phyloP scores from a whole-genome alignment of 2,329 filamentous ascomycete species.

The Aspergillus terreus region DNA sequence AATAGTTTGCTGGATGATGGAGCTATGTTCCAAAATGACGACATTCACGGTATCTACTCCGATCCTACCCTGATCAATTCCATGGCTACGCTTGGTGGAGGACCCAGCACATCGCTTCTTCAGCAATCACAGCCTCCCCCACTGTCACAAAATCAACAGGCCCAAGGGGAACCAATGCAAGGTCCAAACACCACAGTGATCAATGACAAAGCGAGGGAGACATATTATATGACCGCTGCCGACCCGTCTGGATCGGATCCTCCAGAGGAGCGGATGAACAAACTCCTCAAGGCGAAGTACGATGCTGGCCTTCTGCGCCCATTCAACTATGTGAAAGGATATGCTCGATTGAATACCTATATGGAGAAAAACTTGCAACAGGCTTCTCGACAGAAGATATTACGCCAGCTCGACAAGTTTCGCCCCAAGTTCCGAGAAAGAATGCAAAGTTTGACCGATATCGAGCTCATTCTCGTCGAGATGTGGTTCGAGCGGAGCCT shows the following conservation, averaged over 20 bases:
- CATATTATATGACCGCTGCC: slow-evolving; percentile 92
- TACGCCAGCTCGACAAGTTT: slow-evolving; percentile 88
- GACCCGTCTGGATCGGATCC: slow-evolving; percentile 84
- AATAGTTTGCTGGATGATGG: slow-evolving; percentile 85
- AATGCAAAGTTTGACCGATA: slow-evolving; percentile 86
- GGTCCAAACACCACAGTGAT: slow-evolving; percentile 58
- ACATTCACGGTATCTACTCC: slow-evolving; percentile 59
- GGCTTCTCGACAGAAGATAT: slow-evolving; percentile 81
- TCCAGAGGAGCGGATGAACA: slow-evolving; percentile 92
- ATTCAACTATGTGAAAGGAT: slow-evolving; percentile 98
- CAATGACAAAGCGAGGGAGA: slow-evolving; percentile 68
- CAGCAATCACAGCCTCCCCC: slow-evolving; percentile 34
- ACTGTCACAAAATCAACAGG: slow-evolving; percentile 26
- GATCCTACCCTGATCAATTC: slow-evolving; percentile 54
- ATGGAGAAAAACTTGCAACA: slow-evolving; percentile 85
- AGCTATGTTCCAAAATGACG: slow-evolving; percentile 63
- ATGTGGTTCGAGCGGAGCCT: slow-evolving; percentile 98
- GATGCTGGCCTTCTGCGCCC: slow-evolving; percentile 91
- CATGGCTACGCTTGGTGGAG: slow-evolving; percentile 32
- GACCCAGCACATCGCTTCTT: slow-evolving; percentile 28
- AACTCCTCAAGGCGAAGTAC: slow-evolving; percentile 90
- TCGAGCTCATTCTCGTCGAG: slow-evolving; percentile 90
- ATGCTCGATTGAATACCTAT: slow-evolving; percentile 82
- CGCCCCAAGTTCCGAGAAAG: slow-evolving; percentile 94
- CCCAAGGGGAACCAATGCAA: slow-evolving; percentile 53